Evolutionary conservation across 2,329 filamentous ascomycete genomes (phyloP).

Genomic region (Ophiostoma novo-ulmi): DNA sequence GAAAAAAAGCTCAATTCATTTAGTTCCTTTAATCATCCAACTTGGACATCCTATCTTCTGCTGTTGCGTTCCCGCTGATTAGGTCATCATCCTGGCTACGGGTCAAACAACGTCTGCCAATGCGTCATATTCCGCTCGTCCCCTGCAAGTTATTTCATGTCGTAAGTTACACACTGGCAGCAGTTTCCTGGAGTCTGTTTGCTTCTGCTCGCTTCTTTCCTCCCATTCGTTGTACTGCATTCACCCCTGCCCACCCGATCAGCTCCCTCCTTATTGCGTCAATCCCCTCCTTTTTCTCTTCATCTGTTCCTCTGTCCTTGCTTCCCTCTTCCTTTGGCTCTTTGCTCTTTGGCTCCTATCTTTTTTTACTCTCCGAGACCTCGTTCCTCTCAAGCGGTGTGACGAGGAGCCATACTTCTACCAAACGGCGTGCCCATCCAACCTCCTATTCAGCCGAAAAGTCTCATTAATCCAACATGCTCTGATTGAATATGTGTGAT

Average conservation of each 20-base stretch:
- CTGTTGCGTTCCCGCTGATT: not conserved
- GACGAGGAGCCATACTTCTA: not conserved
- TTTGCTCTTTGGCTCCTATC: not conserved
- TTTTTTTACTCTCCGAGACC: not conserved
- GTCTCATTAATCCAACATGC: not conserved
- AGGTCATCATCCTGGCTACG: not conserved
- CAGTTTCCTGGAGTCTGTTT: constrained; percentile 2
- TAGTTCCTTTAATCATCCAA: too few relatives aligned
- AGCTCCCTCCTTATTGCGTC: constrained; percentile 9
- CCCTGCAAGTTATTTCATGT: too few relatives aligned
- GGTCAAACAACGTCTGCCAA: not conserved
- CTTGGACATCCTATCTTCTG: not conserved
- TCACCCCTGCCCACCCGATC: constrained; percentile 4
- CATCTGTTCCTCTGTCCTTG: not conserved
- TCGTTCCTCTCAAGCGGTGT: not conserved
- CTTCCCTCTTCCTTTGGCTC: not conserved
- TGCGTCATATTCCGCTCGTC: not conserved
- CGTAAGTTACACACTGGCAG: too few relatives aligned
- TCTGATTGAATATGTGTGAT: not conserved
- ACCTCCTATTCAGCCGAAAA: not conserved
- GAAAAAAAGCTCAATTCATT: too few relatives aligned
- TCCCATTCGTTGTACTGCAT: not conserved
- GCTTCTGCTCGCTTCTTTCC: not conserved
- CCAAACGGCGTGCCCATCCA: not conserved
- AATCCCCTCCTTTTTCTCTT: not conserved